Base-by-base conservation (phyloP, 352 stramenopile species). In the Phytophthora macrochlamydospora region DNA sequence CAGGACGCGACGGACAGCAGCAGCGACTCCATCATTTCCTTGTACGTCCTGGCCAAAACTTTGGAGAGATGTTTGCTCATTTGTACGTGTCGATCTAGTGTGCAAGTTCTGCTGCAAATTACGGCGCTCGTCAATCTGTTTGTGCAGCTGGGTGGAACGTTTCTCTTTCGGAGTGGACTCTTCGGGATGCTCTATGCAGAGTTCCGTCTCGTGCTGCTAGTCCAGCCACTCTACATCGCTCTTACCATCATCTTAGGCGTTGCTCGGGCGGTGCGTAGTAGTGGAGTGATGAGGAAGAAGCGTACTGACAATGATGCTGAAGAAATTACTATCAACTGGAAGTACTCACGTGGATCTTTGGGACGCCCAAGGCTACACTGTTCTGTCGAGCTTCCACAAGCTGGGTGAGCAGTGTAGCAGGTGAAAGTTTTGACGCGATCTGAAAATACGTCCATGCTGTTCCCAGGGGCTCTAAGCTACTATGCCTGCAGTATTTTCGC, bases 111-210 rank as follows among this genome's bases (percentile, higher is more conserved):
- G 40, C 68, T 90, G n/a, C 84, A 92, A 57, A 81, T 92, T 46
- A 70, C 76, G 40, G 75, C 69, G 33, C 54, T 85, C 3, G 66
- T 91, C 42, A 83, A 87, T 38, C 72, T 91, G 7, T 74, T 92
- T 14, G 65, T 78, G 56, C 53, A 91, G 46, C 62, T 92, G 12
- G 80, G 79, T 2, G 73, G 70, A 11, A 92, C 84, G 8, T 91
- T 91, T 63, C 74, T 90, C 55, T 92, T 92, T 65, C 81, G 79
- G 29, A 92, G 81, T 42, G 81, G 84, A 0, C 75, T 92, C 29
- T 90, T 91, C 49, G 66, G 66, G 35, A 62, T 92, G 35, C 60
- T 92, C 13, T 89, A 79, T 59, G 55, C 46, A 4, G 73, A 91
- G 30, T 92, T 92, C 45, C 79, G 78, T 0, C 30, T 59, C 1